Conservation (phyloP, 495 filamentous ascomycete species). For the Monascus purpureus region DNA sequence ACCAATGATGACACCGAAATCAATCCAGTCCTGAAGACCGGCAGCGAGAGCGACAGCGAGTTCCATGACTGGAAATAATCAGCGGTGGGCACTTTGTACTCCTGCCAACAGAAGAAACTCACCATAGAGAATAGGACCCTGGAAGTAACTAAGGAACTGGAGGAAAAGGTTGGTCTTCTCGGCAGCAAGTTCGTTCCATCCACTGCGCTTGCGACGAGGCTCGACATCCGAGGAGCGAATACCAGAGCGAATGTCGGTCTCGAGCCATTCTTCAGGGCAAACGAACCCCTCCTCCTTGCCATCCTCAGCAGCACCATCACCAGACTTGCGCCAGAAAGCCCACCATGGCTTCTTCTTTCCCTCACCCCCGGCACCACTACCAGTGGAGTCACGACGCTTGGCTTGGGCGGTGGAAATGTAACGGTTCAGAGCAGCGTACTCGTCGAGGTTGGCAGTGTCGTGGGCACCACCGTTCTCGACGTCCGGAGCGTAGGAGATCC, state of each 20-base stretch:
- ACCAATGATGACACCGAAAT: slow-evolving; percentile 75
- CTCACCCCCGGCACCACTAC: slow-evolving; percentile 31
- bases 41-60: slow-evolving; percentile 65
- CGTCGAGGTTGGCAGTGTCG: slow-evolving; percentile 25
- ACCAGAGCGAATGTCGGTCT: slow-evolving; percentile 54
- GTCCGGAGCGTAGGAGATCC: slow-evolving; percentile 40
- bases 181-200: slow-evolving; percentile 61
- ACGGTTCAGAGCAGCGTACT: slow-evolving; percentile 43
- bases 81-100: no score
- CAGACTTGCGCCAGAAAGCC: slow-evolving; percentile 49
- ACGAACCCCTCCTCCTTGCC: slow-evolving; percentile 31
- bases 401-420: slow-evolving; percentile 56
- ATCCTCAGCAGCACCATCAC: slow-evolving; percentile 20
- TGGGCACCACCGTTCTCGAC: slow-evolving; percentile 36
- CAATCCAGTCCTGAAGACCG: slow-evolving; percentile 71
- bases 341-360: slow-evolving; percentile 40
- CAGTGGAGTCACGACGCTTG: slow-evolving; percentile 41
- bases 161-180: slow-evolving; percentile 68
- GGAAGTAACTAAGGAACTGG: slow-evolving; percentile 69
- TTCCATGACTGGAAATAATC: slow-evolving; percentile 87
- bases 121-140: slow-evolving; percentile 76
- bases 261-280: slow-evolving; percentile 56
- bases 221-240: slow-evolving; percentile 45
- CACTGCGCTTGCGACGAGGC: slow-evolving; percentile 47
- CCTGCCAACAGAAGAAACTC: slow-evolving; percentile 13